These are phyloP conservation scores for Exobasidium rhododendri DNA, from an alignment of 1,284 basidiomycete species.

Conservation along the genomic window DNA sequence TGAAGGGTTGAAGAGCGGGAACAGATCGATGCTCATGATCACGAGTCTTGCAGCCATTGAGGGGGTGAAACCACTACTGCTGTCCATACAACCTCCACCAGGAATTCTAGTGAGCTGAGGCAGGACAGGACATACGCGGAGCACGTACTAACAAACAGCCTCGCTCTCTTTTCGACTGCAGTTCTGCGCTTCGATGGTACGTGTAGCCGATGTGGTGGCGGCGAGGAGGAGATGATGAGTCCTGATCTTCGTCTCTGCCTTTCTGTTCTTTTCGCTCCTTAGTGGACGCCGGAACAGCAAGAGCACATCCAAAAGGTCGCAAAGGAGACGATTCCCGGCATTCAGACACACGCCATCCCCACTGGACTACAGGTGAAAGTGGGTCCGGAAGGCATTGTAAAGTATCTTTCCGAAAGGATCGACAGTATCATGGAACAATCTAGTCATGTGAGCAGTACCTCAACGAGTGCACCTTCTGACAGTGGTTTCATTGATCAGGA, in stretches of 20 bases:
- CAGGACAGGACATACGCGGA: too few species aligned
- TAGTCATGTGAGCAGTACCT: background rate
- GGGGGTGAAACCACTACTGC: too few species aligned
- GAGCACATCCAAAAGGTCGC: slow-evolving; percentile 54
- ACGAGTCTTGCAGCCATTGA: too few species aligned
- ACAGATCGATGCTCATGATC: too few species aligned
- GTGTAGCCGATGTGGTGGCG: background rate
- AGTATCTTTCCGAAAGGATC: slow-evolving; percentile 53
- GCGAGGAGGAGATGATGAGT: background rate
- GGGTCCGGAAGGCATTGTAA: slow-evolving; percentile 53
- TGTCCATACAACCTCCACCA: too few species aligned
- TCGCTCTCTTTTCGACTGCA: background rate
- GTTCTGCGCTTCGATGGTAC: slow-evolving; percentile 7
- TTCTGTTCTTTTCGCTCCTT: background rate
- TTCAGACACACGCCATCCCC: slow-evolving; percentile 54
- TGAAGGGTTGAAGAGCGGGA: too few species aligned
- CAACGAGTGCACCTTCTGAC: slow-evolving; percentile 11
- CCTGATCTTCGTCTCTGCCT: too few species aligned
- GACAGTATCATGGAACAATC: slow-evolving; percentile 48
- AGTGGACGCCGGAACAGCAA: slow-evolving; percentile 56
- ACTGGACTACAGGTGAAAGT: slow-evolving; percentile 54
- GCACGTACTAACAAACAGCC: too few species aligned
- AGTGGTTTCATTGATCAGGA: slow-evolving; percentile 40
- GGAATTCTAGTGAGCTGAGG: too few species aligned
- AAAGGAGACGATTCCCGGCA: slow-evolving; percentile 52